Evolutionary conservation across 352 stramenopile genomes (phyloP).

Genomic region (Globisporangium irregulare): DNA sequence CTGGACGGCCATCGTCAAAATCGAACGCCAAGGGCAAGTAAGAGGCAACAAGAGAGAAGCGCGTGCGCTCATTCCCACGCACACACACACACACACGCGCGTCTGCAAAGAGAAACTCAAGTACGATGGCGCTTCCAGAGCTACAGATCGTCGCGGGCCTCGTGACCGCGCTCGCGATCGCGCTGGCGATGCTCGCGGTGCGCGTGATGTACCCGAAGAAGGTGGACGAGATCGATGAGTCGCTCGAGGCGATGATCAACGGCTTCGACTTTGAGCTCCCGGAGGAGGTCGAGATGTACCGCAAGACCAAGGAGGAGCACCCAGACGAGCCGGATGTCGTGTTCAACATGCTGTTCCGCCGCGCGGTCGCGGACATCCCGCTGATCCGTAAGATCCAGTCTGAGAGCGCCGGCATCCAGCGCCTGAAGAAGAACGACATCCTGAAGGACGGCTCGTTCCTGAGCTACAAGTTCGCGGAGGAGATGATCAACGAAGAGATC

Average conservation of each 20-base stretch:
- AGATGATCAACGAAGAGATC: slow-evolving; percentile 87
- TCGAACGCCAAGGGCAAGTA: background rate
- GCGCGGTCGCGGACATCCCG: slow-evolving; percentile 78
- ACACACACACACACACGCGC: background rate
- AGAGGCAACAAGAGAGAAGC: slow-evolving; percentile 1
- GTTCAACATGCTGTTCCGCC: slow-evolving; percentile 83
- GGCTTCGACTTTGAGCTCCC: slow-evolving; percentile 86
- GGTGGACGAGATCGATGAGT: slow-evolving; percentile 67
- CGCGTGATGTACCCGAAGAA: slow-evolving; percentile 73
- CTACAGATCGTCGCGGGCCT: slow-evolving; percentile 69
- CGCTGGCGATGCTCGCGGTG: slow-evolving; percentile 59
- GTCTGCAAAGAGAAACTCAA: background rate
- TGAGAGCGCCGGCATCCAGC: slow-evolving; percentile 81
- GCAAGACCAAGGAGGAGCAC: slow-evolving; percentile 63
- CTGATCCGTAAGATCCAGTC: slow-evolving; percentile 88
- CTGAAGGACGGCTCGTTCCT: slow-evolving; percentile 86
- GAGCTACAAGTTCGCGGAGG: slow-evolving; percentile 86
- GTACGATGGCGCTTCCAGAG: slow-evolving; percentile 49
- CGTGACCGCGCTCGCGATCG: slow-evolving; percentile 56
- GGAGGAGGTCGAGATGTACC: slow-evolving; percentile 79
- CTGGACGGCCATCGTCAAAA: background rate
- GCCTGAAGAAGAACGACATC: slow-evolving; percentile 86
- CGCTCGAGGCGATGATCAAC: slow-evolving; percentile 87
- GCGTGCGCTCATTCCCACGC: background rate
- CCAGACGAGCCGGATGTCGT: slow-evolving; percentile 59